A percentile compares a stretch with the other conserved stretches of the same genome.
phyloP scores from a whole-genome alignment of 176 grass and related monocot genomes.

The Juncus inflexus region DNA sequence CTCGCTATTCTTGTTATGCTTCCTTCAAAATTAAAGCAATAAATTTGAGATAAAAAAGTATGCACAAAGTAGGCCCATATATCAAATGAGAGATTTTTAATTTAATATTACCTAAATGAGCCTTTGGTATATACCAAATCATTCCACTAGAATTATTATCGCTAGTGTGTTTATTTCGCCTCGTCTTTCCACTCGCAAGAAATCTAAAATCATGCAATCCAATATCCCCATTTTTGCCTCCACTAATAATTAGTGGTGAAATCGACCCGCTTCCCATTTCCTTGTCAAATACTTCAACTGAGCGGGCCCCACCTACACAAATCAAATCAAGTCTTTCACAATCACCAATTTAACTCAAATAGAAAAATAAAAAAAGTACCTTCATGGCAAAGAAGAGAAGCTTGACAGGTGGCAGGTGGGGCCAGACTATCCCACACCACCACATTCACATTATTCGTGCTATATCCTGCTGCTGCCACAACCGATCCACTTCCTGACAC shows the following conservation, averaged over 20 bases:
- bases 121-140: conserved; percentile 92
- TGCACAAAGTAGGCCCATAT: conserved; percentile 3
- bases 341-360: conserved; percentile 4
- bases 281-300: conserved; percentile 75
- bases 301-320: conserved; percentile 76
- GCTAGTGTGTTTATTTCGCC: conserved; percentile 34
- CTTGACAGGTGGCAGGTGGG: conserved; percentile 63
- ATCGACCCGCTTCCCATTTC: conserved; percentile 65
- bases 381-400: conserved; percentile 54
- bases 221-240: conserved; percentile 83
- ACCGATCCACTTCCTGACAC: conserved; percentile 73
- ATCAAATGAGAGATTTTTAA: conserved; percentile 1
- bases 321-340: conserved; percentile 38
- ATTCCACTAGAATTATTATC: conserved; percentile 57
- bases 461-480: conserved; percentile 71
- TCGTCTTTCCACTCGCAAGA: conserved; percentile 69
- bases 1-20: conserved; percentile 67
- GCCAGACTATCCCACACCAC: conserved; percentile 55
- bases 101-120: conserved; percentile 62
- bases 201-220: conserved; percentile 84
- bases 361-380: conserved; percentile 21
- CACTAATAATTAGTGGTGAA: conserved; percentile 73
- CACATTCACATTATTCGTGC: conserved; percentile 65
- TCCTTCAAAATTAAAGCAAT: conserved; percentile 38
- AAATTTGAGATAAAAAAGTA: conserved; percentile 7